Evolutionary conservation across 495 filamentous ascomycete species (phyloP).

Genomic region (Aspergillus avenaceus): DNA sequence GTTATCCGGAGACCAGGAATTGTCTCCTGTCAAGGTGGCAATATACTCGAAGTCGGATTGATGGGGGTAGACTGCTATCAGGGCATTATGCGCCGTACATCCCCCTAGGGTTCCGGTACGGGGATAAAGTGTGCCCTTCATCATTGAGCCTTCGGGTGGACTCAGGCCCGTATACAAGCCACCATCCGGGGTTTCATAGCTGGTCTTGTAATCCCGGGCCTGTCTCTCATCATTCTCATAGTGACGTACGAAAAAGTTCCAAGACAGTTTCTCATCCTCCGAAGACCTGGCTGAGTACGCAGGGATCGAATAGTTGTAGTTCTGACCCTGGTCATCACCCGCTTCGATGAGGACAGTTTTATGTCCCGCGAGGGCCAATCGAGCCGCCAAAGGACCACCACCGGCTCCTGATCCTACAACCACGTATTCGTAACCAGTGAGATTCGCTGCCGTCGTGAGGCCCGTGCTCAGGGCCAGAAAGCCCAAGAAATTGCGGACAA

Average conservation of each 20-base stretch:
- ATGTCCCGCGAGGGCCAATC: conserved; percentile 57
- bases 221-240: conserved; percentile 36
- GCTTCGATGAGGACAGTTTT: conserved; percentile 61
- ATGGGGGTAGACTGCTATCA: conserved; percentile 38
- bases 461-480: conserved; percentile 14
- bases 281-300: conserved; percentile 32
- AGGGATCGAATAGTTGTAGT: conserved; percentile 33
- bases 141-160: conserved; percentile 34
- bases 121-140: conserved; percentile 44
- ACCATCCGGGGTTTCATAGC: conserved; percentile 37
- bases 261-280: conserved; percentile 34
- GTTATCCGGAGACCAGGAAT: conserved; percentile 36
- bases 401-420: conserved; percentile 64
- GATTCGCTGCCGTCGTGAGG: conserved; percentile 24
- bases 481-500: not conserved
- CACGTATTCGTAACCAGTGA: conserved; percentile 58
- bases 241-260: conserved; percentile 49
- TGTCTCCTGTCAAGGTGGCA: conserved; percentile 38
- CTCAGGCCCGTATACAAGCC: conserved; percentile 32
- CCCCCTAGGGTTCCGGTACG: conserved; percentile 45
- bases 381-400: conserved; percentile 58
- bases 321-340: conserved; percentile 54
- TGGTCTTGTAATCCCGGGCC: conserved; percentile 40
- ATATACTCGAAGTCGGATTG: conserved; percentile 47
- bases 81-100: conserved; percentile 44